Base-by-base conservation (phyloP, 352 stramenopile species). In the Phytophthora nicotianae region DNA sequence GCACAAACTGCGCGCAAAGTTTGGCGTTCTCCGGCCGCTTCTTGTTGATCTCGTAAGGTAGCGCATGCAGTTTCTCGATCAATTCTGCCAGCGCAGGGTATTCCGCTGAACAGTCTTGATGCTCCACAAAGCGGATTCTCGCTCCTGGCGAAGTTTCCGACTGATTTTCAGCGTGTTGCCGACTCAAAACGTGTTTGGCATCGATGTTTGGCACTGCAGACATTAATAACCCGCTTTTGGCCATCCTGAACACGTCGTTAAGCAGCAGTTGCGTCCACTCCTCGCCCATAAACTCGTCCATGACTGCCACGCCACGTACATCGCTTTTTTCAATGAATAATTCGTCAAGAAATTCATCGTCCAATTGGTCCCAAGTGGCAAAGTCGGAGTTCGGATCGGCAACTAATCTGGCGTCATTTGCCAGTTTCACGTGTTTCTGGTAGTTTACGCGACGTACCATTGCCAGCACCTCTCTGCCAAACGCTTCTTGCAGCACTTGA, bases 401-500 rank as follows among this genome's bases (percentile, higher is more conserved):
- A 2, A 93, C 50, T 37, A 78, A 75, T 1, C 81, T 67, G 13
- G 51, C 62, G 41, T 94, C 81, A 46, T 90, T 88, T 4, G 86
- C 85, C 11, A 97, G 56, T 54, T 88, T 46, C 21, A 83, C 70
- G 54, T 95, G 86, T 60, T 95, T 93, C 58, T 92, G 79, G 54
- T 77, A 70, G 62, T 94, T 95, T 13, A 96, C 77, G 5, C 84
- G 84, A 45, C 90, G 87, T 17, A 97, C 79, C 83, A 97, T 93
- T 10, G 76, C 73, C 29, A 96, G 50, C 19, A 96, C 71, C 54
- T 97, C 85, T 38, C 88, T 72, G 0, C 75, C 86, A 71, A 97
- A 96, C 0, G 87, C 87, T 57, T 97, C 87, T 45, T 95, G 88
- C 35, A 94, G 62, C 7, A 96, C 77, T 50, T 96, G 87, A 1